Evolutionary conservation across 768 basidiomycete species (phyloP), one percentile per base, ranked within the genome.

Genomic region (Punctularia strigosozonata): DNA sequence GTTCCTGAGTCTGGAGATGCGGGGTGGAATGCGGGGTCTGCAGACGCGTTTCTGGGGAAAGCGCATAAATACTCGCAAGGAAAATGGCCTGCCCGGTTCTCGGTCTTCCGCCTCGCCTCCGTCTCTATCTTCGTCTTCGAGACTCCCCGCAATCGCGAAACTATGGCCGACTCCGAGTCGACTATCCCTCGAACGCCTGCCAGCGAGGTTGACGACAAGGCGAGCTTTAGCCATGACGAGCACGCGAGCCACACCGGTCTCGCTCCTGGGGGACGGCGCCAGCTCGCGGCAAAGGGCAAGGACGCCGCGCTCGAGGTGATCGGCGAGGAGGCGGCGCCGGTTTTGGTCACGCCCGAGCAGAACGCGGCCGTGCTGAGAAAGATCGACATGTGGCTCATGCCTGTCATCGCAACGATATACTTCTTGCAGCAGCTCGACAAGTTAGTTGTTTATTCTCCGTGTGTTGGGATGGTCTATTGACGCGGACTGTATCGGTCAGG

Each of bases 391-490:
- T 59, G 62, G 58, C 46, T 64, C 20, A 53, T 65, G 49, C 60
- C 62, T 13, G 57, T 63, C 19, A 51, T 64, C n/a, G 38, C 62
- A 17, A 49, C 61, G 43, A 61, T 47, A 20, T 66, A 66, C 43
- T 64, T 65, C 41, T 49, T 62, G n/a, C 64, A 66, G 46, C 64
- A 66, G 46, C 46, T 64, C 36, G 64, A 65, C 49, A 65, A 71
- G 61, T 63, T 44, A 6, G 57, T 39, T 10, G n/a, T 12, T 6
- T 18, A 20, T n/a, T n/a, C 12, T 39, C 10, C 31, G 21, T 26
- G 15, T 31, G n/a, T 44, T n/a, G n/a, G 18, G 10, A 24, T 42
- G 3, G 33, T 4, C 23, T 41, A 7, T 30, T 19, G 10, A 19
- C 19, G 26, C 15, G 8, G 26, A 14, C 22, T 25, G n/a, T 26